Evolutionary conservation across 768 basidiomycete species (phyloP), one percentile per base, ranked within the genome.

Genomic region (Cystofilobasidium macerans): DNA sequence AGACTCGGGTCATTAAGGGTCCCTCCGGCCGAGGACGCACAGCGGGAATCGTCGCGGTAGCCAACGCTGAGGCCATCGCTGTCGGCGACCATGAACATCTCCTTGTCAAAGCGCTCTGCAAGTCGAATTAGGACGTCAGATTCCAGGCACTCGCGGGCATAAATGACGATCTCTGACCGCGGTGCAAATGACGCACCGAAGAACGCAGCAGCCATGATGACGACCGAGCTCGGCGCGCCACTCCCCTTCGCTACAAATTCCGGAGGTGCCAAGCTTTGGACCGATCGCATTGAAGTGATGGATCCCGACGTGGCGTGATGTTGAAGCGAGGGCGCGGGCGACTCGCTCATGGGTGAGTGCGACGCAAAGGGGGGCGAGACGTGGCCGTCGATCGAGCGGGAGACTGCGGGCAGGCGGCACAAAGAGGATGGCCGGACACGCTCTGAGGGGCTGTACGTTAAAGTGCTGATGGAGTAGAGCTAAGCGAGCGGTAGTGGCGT

Each of bases 41-140:
- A 66, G 4, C 36, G 57, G 2, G 56, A 43, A 18, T 60, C 65
- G 45, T 61, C 65, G 14, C 58, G 30, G 65, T 60, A 61, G 4
- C 65, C 65, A 5, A 66, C 45, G 33, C 40, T 54, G 26, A 66
- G 26, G 3, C 65, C 20, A 40, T 54, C n/a, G 48, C 28, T 18
- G 32, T 66, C 65, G 9, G 43, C 65, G 6, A 66, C 65, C 45
- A 60, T 45, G 30, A 66, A 7, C 47, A 43, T 51, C 42, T 66
- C 58, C 51, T 54, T 54, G 51, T 54, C 28, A 18, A 60, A 60
- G 14, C 38, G 38, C 35, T 26, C 58, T 60, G 38, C 26, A 26
- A n/a, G n/a, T 1, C 32, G 5, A 38, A 11, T 1, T 35, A n/a
- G 18, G n/a, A 20, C 3, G 22, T 16, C 35, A 38, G 36, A n/a